Evolutionary conservation across 148 eudicot species (phyloP).

Genomic region (Vaccinium corymbosum): DNA sequence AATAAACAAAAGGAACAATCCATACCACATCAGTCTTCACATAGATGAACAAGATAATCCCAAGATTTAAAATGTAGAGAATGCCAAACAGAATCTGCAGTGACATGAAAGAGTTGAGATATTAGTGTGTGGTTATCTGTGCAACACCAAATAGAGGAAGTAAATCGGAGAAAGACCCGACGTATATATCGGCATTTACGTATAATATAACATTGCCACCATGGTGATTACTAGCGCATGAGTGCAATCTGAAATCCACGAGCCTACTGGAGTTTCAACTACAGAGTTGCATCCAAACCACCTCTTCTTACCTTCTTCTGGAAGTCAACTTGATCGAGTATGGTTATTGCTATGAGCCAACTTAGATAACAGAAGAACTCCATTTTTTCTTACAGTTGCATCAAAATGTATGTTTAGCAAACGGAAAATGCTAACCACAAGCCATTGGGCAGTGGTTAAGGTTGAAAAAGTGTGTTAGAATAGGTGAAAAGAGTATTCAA

Average conservation of each 20-base stretch:
- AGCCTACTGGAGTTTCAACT: neutral
- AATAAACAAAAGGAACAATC: conserved; percentile 10
- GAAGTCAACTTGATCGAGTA: conserved; percentile 2
- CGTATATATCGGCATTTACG: neutral
- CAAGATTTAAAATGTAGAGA: conserved; percentile 81
- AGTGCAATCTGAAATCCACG: neutral
- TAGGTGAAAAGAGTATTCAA: neutral
- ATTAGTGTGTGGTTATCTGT: neutral
- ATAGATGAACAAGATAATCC: conserved; percentile 68
- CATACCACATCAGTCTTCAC: conserved; percentile 86
- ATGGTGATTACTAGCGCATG: neutral
- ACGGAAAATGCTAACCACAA: neutral
- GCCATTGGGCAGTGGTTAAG: neutral
- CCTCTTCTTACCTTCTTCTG: neutral
- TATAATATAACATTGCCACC: neutral
- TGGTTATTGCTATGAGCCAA: neutral
- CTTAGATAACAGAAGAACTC: neutral
- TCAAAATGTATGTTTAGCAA: neutral
- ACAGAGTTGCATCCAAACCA: neutral
- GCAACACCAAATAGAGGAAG: neutral
- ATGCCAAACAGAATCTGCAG: conserved; percentile 79
- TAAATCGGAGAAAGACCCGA: neutral
- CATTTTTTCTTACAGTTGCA: neutral
- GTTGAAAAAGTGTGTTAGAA: neutral
- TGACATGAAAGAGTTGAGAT: conserved; percentile 20